phyloP scores from a whole-genome alignment of 2,329 filamentous ascomycete genomes.

The Curvularia sp. region DNA sequence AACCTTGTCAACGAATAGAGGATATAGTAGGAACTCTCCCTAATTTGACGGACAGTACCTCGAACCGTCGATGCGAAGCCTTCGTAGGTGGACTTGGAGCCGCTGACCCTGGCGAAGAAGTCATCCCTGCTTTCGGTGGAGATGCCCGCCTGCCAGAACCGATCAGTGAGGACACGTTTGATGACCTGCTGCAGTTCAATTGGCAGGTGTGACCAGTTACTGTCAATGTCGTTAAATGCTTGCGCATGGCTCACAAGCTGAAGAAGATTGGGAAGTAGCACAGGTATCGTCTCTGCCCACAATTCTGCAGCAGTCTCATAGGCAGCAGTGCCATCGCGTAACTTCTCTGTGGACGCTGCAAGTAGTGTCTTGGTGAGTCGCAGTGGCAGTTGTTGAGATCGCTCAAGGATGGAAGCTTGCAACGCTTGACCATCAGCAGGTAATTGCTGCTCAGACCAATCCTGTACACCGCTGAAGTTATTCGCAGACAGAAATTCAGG shows the following conservation, averaged over 20 bases:
- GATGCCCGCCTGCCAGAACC: conserved; percentile 98
- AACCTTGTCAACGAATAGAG: conserved; percentile 91
- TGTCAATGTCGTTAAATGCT: conserved; percentile 80
- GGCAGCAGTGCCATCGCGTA: conserved; percentile 74
- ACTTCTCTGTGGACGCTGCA: conserved; percentile 88
- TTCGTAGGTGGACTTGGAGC: conserved; percentile 87
- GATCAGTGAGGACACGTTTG: conserved; percentile 83
- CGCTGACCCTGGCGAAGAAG: conserved; percentile 89
- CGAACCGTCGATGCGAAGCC: conserved; percentile 93
- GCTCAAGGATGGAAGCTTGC: conserved; percentile 78
- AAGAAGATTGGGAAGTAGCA: conserved; percentile 84
- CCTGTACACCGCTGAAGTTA: conserved; percentile 75
- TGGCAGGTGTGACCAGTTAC: conserved; percentile 80
- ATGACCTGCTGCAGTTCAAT: conserved; percentile 79
- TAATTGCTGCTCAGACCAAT: conserved; percentile 81
- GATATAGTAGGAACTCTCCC: conserved; percentile 93
- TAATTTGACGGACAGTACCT: conserved; percentile 84
- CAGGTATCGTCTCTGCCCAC: conserved; percentile 84
- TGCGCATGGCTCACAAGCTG: conserved; percentile 89
- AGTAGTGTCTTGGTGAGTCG: conserved; percentile 89
- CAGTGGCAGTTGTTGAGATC: conserved; percentile 78
- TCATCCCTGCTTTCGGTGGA: conserved; percentile 95
- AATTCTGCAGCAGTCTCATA: conserved; percentile 78
- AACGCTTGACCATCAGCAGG: conserved; percentile 80
- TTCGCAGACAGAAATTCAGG: conserved; percentile 78